Base-by-base conservation (phyloP, 345 rosid genomes). In the Lumnitzera racemosa region DNA sequence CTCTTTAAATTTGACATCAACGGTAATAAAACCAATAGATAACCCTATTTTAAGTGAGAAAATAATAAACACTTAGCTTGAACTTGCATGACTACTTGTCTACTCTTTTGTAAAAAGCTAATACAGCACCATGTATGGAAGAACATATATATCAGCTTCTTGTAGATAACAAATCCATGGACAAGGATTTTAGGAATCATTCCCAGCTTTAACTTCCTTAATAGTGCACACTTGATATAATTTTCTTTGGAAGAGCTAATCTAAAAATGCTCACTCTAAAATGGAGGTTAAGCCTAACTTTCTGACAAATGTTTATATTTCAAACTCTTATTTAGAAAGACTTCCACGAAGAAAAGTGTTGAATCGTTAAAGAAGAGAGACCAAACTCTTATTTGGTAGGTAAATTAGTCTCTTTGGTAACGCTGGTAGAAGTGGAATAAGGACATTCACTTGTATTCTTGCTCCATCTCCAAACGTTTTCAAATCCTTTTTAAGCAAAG, bases 91-190 rank as follows among this genome's bases (percentile, higher is more conserved):
- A 47, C 46, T 49, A 49, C 56, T 56, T 46, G 24, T 55, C 67
- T 67, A 75, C 16, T 27, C 31, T 5, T 27, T 27, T 46, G 43
- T 49, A 46, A 48, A 46, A 43, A 59, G 49, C 73, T 66, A 83
- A 59, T 70, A 83, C 12, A 81, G 83, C 20, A 78, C 62, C 2
- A 81, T 67, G 61, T 58, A 78, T n/a, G 85, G 88, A 57, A 83
- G 75, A 36, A 81, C 85, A 58, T 74, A 74, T 52, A 72, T 48
- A 29, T 72, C 77, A 13, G 58, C 80, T 64, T 78, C 84, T 0
- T 75, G 82, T 62, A 75, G 67, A 55, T 61, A 74, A 49, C 74
- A 50, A 49, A 29, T 66, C 8, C 51, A 63, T 46, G 85, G 83
- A 73, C 78, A 69, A 13, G 58, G 24, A 25, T 29, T 27, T 17